phyloP scores from a whole-genome alignment of 768 basidiomycete species.

The Calvatia gigantea region DNA sequence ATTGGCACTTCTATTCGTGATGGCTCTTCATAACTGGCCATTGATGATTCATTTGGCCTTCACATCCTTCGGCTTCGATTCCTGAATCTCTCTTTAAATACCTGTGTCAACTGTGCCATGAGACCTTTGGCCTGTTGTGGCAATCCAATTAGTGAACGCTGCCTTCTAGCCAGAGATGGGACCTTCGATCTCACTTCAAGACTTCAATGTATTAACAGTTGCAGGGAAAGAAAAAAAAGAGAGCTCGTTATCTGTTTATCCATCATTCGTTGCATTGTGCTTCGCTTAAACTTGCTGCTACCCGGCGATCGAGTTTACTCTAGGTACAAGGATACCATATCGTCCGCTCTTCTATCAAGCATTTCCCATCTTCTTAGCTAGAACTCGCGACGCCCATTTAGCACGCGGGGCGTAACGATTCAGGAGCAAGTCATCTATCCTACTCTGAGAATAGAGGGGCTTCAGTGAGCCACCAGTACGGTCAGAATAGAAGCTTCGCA shows the following conservation, averaged over 20 bases:
- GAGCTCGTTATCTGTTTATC: neutral
- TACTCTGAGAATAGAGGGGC: slow-evolving; percentile 2
- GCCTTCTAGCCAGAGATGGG: slow-evolving; percentile 4
- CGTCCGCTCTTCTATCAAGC: neutral
- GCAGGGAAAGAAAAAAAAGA: too few species aligned
- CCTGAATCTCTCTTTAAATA: slow-evolving; percentile 5
- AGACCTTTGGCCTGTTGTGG: neutral
- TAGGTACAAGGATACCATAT: neutral
- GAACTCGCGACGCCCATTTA: neutral
- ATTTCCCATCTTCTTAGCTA: neutral
- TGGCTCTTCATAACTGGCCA: neutral
- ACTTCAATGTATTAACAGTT: neutral
- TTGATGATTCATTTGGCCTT: slow-evolving; percentile 3
- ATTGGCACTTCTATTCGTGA: slow-evolving; percentile 6
- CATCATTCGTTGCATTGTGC: neutral
- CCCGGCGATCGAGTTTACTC: neutral
- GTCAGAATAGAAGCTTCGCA: slow-evolving; percentile 4
- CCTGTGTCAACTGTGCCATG: neutral
- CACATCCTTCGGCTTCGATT: slow-evolving; percentile 12
- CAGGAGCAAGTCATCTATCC: slow-evolving; percentile 3
- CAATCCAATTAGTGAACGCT: slow-evolving; percentile 3
- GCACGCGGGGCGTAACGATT: neutral
- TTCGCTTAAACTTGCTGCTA: neutral
- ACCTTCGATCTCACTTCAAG: neutral
- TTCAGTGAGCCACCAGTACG: neutral